Percentiles rank a stretch among this genome's conserved stretches.
phyloP scores from a whole-genome alignment of 441 rosid genomes.

The Biscutella laevigata region DNA sequence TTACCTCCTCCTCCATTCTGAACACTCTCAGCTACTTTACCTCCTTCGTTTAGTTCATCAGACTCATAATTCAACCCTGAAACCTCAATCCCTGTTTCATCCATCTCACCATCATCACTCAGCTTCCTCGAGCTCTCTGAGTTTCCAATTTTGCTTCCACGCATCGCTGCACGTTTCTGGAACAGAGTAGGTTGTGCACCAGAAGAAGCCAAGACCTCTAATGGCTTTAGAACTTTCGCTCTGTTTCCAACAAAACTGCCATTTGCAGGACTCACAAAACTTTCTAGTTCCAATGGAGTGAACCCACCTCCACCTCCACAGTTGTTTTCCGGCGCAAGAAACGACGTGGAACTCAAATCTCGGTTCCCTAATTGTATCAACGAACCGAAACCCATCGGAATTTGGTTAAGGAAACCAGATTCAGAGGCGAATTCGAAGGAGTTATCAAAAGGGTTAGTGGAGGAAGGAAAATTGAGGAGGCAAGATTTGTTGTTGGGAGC shows the following conservation, averaged over 20 bases:
- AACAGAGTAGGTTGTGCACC: constrained; percentile 60
- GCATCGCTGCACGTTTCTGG: constrained; percentile 61
- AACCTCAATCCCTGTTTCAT: constrained; percentile 40
- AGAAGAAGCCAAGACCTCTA: constrained; percentile 43
- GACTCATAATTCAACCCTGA: constrained; percentile 58
- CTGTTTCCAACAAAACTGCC: constrained; percentile 31
- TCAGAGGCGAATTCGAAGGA: constrained; percentile 54
- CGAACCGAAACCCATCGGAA: constrained; percentile 36
- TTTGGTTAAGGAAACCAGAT: constrained; percentile 34
- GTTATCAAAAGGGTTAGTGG: constrained; percentile 47
- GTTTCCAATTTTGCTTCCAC: constrained; percentile 38
- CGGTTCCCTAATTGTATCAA: constrained; percentile 33
- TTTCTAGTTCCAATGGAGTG: constrained; percentile 35
- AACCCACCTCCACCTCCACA: constrained; percentile 31
- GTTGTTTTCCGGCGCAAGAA: constrained; percentile 26
- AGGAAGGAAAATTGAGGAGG: constrained; percentile 36
- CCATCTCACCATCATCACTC: constrained; percentile 33
- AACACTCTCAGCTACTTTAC: constrained; percentile 28
- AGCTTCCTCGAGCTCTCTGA: constrained; percentile 43
- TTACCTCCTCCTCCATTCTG: constrained; percentile 37
- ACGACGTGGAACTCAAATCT: constrained; percentile 31
- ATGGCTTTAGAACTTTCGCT: constrained; percentile 37
- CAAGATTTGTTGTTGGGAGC: constrained; percentile 32
- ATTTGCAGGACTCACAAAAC: constrained; percentile 38
- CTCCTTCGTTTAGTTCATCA: constrained; percentile 42